A percentile compares a stretch with the other conserved stretches of the same genome.
phyloP scores from a whole-genome alignment of 306 rosid genomes.

The Vicia sativa region DNA sequence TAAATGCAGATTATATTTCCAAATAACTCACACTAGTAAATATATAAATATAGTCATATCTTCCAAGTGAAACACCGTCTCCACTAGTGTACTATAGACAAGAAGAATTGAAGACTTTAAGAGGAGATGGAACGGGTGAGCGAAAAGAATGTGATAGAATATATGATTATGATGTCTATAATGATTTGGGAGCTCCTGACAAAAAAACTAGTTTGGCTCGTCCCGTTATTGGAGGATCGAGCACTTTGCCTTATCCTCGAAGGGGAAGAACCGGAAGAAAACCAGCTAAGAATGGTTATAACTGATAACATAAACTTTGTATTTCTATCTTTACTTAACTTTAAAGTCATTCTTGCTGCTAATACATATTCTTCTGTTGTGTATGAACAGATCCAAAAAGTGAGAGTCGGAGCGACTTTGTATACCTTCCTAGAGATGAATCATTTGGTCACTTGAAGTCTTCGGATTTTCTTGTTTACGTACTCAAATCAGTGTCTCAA shows the following conservation, averaged over 20 bases:
- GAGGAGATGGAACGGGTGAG: slow-evolving; percentile 66
- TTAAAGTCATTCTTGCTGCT: neutral
- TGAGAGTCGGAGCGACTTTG: slow-evolving; percentile 51
- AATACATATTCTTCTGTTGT: slow-evolving; percentile 10
- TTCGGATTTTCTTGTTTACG: slow-evolving; percentile 60
- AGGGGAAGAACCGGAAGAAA: slow-evolving; percentile 81
- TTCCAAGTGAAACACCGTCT: slow-evolving; percentile 38
- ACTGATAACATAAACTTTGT: too few species aligned
- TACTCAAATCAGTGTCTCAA: slow-evolving; percentile 54
- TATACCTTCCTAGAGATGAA: slow-evolving; percentile 83
- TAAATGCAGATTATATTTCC: neutral
- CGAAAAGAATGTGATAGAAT: slow-evolving; percentile 65
- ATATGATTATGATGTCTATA: slow-evolving; percentile 71
- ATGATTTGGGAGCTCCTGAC: slow-evolving; percentile 67
- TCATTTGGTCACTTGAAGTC: slow-evolving; percentile 73
- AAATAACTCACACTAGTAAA: neutral
- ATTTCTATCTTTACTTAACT: neutral
- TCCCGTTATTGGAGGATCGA: slow-evolving; percentile 71
- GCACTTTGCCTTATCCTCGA: slow-evolving; percentile 71
- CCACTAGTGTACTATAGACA: slow-evolving; percentile 52
- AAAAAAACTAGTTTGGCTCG: slow-evolving; percentile 45
- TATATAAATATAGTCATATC: slow-evolving; percentile 46
- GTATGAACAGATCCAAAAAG: slow-evolving; percentile 49
- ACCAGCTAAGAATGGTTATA: slow-evolving; percentile 56
- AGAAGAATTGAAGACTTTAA: slow-evolving; percentile 55